These are phyloP conservation scores for Phyllosticta paracitricarpa DNA, from an alignment of 2,329 filamentous ascomycete species.

Conservation along the genomic window DNA sequence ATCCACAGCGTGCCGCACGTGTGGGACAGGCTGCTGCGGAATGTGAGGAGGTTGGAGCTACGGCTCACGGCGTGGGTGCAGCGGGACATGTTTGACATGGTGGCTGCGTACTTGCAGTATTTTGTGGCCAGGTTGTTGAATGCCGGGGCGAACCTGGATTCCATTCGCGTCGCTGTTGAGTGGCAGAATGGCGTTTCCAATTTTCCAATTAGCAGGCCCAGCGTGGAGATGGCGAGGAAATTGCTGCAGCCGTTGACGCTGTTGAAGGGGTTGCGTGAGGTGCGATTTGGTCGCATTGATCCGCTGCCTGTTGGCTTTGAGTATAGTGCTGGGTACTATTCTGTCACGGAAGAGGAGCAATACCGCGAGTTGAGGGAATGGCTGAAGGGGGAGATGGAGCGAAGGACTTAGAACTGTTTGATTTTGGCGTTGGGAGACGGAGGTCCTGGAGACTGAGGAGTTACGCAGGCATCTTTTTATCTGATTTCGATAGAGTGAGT, in stretches of 20 bases:
- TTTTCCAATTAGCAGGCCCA: conserved; percentile 1
- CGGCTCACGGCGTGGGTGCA: conserved; percentile 1
- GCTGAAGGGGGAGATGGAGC: neutral
- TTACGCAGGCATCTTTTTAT: neutral
- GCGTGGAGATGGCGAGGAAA: neutral
- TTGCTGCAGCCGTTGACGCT: conserved; percentile 1
- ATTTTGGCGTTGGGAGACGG: neutral
- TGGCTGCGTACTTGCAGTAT: neutral
- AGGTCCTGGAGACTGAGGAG: neutral
- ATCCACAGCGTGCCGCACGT: neutral
- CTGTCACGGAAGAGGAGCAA: conserved; percentile 1
- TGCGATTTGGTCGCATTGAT: neutral
- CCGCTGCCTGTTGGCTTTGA: neutral
- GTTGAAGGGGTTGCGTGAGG: neutral
- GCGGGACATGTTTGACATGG: neutral
- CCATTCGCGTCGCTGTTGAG: neutral
- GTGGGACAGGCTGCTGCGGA: neutral
- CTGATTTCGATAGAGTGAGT: neutral
- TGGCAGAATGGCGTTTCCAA: conserved; percentile 6
- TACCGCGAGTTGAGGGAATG: conserved; percentile 2
- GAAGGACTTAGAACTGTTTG: neutral
- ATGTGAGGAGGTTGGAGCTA: neutral
- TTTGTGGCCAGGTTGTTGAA: neutral
- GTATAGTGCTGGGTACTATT: neutral
- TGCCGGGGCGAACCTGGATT: neutral